A percentile compares a stretch with the other conserved stretches of the same genome.
Conservation (phyloP, 805 yeast genomes). For the Yarrowia sp. region DNA sequence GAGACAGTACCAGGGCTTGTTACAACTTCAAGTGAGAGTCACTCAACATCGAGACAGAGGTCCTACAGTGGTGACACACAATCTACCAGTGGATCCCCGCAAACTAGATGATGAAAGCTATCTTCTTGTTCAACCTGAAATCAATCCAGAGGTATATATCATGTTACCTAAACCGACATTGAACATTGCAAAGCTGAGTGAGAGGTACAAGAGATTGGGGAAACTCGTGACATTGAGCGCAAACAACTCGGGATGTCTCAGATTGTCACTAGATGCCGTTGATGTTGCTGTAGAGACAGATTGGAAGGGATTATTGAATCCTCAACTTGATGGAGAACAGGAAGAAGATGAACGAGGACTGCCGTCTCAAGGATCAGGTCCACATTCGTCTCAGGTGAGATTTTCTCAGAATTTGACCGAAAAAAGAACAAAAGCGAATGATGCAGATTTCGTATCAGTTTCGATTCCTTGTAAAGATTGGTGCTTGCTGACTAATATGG, state of each 20-base stretch:
- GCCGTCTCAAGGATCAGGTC: neutral
- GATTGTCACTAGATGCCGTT: neutral
- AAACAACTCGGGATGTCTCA: neutral
- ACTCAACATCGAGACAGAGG: neutral
- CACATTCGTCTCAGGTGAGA: neutral
- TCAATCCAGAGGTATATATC: slow-evolving; percentile 8
- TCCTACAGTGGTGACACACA: neutral
- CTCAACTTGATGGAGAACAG: neutral
- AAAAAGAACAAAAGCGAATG: neutral
- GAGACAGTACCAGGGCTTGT: neutral
- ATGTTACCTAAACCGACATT: slow-evolving; percentile 7
- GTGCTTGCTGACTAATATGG: slow-evolving; percentile 5
- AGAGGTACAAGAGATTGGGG: slow-evolving; percentile 9
- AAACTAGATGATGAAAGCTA: neutral
- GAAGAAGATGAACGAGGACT: neutral
- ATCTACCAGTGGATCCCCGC: slow-evolving; percentile 2
- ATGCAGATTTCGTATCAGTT: neutral
- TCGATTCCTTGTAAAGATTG: slow-evolving; percentile 15
- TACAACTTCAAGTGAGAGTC: neutral
- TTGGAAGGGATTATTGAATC: slow-evolving; percentile 11
- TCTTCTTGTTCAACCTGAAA: neutral
- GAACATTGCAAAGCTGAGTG: slow-evolving; percentile 8
- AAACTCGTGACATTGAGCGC: neutral
- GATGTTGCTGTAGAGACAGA: slow-evolving; percentile 12
- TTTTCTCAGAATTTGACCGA: neutral